These are phyloP conservation scores for Adansonia gregorii DNA, from an alignment of 441 rosid genomes.

Conservation along the genomic window DNA sequence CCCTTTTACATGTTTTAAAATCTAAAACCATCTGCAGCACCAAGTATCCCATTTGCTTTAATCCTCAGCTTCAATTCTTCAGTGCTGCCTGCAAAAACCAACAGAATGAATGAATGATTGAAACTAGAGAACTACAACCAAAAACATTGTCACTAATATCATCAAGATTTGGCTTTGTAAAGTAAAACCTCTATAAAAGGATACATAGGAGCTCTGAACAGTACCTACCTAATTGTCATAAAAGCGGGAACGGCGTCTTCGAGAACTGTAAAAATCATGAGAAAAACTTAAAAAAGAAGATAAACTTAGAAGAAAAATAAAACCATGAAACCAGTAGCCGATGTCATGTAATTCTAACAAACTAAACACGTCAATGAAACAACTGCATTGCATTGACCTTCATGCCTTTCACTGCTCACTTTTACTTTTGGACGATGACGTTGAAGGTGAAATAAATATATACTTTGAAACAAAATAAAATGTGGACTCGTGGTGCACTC, in stretches of 20 bases:
- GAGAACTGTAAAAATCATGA: slow-evolving; percentile 53
- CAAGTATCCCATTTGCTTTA: slow-evolving; percentile 13
- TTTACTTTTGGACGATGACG: not conserved
- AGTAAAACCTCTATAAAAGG: not conserved
- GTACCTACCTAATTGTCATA: slow-evolving; percentile 67
- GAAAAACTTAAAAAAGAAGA: slow-evolving; percentile 13
- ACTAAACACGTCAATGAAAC: not conserved
- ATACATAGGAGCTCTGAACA: not conserved
- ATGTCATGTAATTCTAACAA: not conserved
- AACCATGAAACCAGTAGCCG: not conserved
- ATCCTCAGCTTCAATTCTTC: slow-evolving; percentile 22
- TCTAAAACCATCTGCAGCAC: slow-evolving; percentile 20
- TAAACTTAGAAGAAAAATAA: slow-evolving; percentile 26
- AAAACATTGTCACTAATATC: not conserved
- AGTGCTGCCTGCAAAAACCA: slow-evolving; percentile 25
- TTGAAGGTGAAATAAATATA: not conserved
- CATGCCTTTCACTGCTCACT: not conserved
- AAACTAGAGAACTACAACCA: not conserved
- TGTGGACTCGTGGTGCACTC: not conserved
- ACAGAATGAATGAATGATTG: not conserved
- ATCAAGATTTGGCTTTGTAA: not conserved
- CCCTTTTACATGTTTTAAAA: slow-evolving; percentile 26
- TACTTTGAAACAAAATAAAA: not conserved
- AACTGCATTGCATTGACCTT: not conserved
- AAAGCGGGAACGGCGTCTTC: slow-evolving; percentile 81